Evolutionary conservation across 1,284 basidiomycete genomes (phyloP).

Genomic region (Somion occarium): DNA sequence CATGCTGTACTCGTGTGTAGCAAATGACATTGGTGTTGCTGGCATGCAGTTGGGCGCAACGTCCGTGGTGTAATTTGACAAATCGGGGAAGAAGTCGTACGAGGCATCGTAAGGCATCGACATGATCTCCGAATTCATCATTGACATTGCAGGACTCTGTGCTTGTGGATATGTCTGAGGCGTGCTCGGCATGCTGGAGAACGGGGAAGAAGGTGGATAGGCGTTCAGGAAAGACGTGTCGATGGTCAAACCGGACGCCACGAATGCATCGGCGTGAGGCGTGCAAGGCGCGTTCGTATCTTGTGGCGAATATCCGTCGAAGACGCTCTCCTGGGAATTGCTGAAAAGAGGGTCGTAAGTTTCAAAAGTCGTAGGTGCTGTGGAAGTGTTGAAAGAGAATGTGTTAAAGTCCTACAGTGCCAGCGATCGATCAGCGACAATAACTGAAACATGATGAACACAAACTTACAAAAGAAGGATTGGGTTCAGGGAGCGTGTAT

Average conservation of each 20-base stretch:
- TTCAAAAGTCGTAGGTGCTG: slow-evolving; percentile 18
- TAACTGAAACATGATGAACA: slow-evolving; percentile 13
- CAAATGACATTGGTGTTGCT: background rate
- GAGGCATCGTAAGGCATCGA: background rate
- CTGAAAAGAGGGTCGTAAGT: slow-evolving; percentile 28
- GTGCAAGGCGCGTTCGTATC: slow-evolving; percentile 13
- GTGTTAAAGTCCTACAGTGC: slow-evolving; percentile 34
- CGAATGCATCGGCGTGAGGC: slow-evolving; percentile 15
- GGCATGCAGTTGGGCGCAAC: background rate
- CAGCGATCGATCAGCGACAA: slow-evolving; percentile 10
- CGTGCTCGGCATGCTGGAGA: slow-evolving; percentile 28
- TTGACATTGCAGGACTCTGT: slow-evolving; percentile 13
- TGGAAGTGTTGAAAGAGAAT: slow-evolving; percentile 43
- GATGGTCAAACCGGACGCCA: slow-evolving; percentile 17
- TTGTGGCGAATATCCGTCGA: slow-evolving; percentile 15
- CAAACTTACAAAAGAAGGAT: slow-evolving; percentile 45
- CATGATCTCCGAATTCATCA: background rate
- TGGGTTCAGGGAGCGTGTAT: slow-evolving; percentile 31
- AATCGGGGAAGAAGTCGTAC: background rate
- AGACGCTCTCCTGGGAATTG: slow-evolving; percentile 14
- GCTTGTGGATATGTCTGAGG: slow-evolving; percentile 21
- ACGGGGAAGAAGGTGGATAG: slow-evolving; percentile 22
- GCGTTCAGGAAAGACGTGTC: slow-evolving; percentile 24
- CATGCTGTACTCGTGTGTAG: slow-evolving; percentile 1
- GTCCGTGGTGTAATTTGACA: background rate